Base-by-base conservation (phyloP, 495 filamentous ascomycete genomes). In the Aspergillus taichungensis region DNA sequence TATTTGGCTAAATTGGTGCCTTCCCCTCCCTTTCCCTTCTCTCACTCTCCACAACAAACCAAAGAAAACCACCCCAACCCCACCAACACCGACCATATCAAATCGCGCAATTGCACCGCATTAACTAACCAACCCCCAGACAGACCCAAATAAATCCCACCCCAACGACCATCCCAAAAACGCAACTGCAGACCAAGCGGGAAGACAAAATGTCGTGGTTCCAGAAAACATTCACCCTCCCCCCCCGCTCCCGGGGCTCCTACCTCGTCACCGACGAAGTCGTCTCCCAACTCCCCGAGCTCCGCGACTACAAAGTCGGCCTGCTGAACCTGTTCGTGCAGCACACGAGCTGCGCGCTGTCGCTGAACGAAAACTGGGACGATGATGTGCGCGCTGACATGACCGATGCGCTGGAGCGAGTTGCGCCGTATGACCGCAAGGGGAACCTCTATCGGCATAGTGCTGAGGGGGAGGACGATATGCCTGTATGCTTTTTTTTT, bases 361-460 rank as follows among this genome's bases (percentile, higher is more conserved):
- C 77, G 43, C 63, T 95, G 50, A 95, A 98, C 63, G 92, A 98
- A 78, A 97, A 97, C 67, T 98, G 84, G 81, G 88, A 94, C 54
- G 66, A 71, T 12, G 85, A 87, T 62, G 84, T 90, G 9, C 67
- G 87, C 29, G 75, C 71, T 1, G 90, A 95, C 57, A 96, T 98
- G 94, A 85, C 78, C 52, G 91, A 97, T 71, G 84, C 90, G 44
- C 69, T 98, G 47, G 94, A 98, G 61, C 68, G 87, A 24, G 84
- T 98, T 47, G 92, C 82, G 40, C 85, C 85, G 1, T 80, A 85
- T 59, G 85, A 88, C 49, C 73, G 73, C 10, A 77, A 84, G 66
- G 84, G 80, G 2, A 64, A 68, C 37, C 48, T 96, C 28, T 98
- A 98, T 69, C 72, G 88, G 42, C 92, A 98, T 73, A 75, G 74